Conservation (phyloP, 257 asterid species). For the Misopates orontium region DNA sequence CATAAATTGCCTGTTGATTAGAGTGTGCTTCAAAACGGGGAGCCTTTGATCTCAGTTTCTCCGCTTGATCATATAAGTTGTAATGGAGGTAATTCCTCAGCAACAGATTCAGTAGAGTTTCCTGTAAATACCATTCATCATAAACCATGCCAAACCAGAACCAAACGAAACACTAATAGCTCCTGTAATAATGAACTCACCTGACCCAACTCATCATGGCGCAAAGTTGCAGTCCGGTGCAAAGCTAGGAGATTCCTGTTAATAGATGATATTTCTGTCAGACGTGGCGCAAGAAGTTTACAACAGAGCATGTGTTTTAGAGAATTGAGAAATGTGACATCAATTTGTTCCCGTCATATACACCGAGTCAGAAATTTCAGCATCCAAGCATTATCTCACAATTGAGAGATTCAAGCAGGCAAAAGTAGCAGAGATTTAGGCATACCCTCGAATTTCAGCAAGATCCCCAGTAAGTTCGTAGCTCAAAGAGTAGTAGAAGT, state of each 20-base stretch:
- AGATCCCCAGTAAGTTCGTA: slow-evolving; percentile 78
- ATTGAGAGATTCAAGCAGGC: slow-evolving; percentile 11
- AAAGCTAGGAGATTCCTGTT: slow-evolving; percentile 81
- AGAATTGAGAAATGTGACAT: neutral
- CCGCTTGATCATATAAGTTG: slow-evolving; percentile 80
- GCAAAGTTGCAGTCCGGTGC: slow-evolving; percentile 91
- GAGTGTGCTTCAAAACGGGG: slow-evolving; percentile 83
- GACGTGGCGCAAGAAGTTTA: slow-evolving; percentile 13
- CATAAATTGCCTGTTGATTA: slow-evolving; percentile 61
- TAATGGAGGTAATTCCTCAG: slow-evolving; percentile 79
- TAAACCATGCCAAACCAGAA: slow-evolving; percentile 19
- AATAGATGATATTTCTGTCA: slow-evolving; percentile 31
- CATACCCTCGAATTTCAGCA: slow-evolving; percentile 79
- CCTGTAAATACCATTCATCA: slow-evolving; percentile 44
- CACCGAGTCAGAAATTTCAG: slow-evolving; percentile 2
- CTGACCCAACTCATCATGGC: slow-evolving; percentile 98
- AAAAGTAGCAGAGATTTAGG: slow-evolving; percentile 10
- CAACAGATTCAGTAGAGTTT: slow-evolving; percentile 71
- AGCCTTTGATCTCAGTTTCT: slow-evolving; percentile 80
- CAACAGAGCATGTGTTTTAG: slow-evolving; percentile 3
- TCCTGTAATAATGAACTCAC: slow-evolving; percentile 39
- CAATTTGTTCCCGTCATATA: neutral
- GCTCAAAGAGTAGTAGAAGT: slow-evolving; percentile 72
- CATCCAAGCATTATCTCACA: slow-evolving; percentile 5
- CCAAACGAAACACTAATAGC: slow-evolving; percentile 22